Conservation (phyloP, 257 asterid species). For the Ilex aquifolium region DNA sequence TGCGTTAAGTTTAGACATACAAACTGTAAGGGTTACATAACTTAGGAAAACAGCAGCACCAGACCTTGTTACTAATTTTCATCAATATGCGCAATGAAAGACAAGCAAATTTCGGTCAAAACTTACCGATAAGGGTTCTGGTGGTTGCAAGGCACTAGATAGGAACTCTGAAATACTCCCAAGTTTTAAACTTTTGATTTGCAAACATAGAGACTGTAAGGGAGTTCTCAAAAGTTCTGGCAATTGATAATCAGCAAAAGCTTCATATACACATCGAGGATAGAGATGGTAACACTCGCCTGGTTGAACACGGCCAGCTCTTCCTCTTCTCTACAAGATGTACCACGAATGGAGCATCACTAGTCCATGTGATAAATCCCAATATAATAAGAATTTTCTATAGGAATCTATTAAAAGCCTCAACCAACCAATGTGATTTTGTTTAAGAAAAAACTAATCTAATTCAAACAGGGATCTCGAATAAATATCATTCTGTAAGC, state of each 20-base stretch:
- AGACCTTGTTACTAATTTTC: background rate
- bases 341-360: slow-evolving; percentile 16
- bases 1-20: background rate
- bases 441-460: no score
- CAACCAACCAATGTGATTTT: background rate
- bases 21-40: background rate
- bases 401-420: background rate
- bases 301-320: slow-evolving; percentile 99
- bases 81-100: background rate
- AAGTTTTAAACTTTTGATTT: slow-evolving; percentile 87
- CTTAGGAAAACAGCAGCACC: slow-evolving; percentile 2
- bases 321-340: slow-evolving; percentile 76
- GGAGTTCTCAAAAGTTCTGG: slow-evolving; percentile 98
- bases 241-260: slow-evolving; percentile 87
- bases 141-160: slow-evolving; percentile 85
- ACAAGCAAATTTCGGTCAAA: background rate
- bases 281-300: slow-evolving; percentile 97
- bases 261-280: slow-evolving; percentile 80
- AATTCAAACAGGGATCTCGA: no score
- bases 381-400: background rate
- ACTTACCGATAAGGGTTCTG: slow-evolving; percentile 85
- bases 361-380: background rate
- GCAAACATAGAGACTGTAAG: slow-evolving; percentile 88
- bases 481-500: background rate
- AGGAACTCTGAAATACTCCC: slow-evolving; percentile 84